These are phyloP conservation scores for Carex kokanica DNA, from an alignment of 176 grass and related monocot genomes.

Conservation along the genomic window DNA sequence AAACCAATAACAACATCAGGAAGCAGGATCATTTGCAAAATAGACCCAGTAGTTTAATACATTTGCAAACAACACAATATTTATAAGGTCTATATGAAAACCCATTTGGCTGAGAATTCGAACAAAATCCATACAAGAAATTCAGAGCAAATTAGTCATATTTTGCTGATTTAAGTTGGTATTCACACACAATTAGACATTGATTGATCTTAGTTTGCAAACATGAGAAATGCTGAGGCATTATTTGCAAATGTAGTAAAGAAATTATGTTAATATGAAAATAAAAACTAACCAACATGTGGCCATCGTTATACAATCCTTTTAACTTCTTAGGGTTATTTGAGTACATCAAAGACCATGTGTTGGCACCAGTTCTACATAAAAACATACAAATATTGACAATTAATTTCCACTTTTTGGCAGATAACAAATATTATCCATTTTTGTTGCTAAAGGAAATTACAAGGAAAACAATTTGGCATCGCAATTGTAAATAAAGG, in stretches of 20 bases:
- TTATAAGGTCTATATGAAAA: no score
- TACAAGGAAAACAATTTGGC: not conserved
- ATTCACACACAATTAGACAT: no score
- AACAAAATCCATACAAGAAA: no score
- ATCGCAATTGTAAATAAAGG: not conserved
- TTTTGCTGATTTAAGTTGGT: no score
- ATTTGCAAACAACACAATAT: no score
- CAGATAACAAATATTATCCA: not conserved
- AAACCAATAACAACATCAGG: not conserved
- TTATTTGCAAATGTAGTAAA: not conserved
- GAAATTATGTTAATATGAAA: not conserved
- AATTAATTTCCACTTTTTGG: not conserved
- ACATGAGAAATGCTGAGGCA: no score
- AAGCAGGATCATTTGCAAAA: not conserved
- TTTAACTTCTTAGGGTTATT: slow-evolving; percentile 71
- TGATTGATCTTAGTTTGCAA: no score
- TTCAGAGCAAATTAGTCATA: no score
- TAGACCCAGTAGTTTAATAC: not conserved
- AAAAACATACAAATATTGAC: not conserved
- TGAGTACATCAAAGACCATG: slow-evolving; percentile 70
- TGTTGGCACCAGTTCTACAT: slow-evolving; percentile 64
- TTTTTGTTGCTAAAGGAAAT: not conserved
- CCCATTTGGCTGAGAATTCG: no score
- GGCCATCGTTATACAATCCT: slow-evolving; percentile 58
- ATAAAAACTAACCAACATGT: slow-evolving; percentile 58